phyloP scores from a whole-genome alignment of 768 basidiomycete genomes.

The Russula ochroleuca region DNA sequence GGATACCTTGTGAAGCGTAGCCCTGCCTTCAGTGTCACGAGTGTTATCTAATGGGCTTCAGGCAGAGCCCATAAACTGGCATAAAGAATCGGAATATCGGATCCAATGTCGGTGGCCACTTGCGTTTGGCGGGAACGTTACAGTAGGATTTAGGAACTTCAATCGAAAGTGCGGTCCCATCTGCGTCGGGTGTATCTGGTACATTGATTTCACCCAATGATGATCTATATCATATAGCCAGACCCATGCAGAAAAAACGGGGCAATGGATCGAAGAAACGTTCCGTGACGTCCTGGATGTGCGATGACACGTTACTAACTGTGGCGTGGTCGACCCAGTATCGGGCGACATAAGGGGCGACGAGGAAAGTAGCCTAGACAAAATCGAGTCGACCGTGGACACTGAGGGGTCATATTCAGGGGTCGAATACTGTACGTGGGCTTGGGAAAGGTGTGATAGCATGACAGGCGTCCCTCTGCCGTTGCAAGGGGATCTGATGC shows the following conservation, averaged over 20 bases:
- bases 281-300: too few species aligned
- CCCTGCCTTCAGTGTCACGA: not conserved
- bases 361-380: too few species aligned
- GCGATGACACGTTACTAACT: too few species aligned
- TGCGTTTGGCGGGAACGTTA: not conserved
- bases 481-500: not conserved
- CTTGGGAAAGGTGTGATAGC: not conserved
- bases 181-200: too few species aligned
- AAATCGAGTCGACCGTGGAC: not conserved
- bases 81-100: not conserved
- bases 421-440: not conserved
- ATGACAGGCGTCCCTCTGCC: not conserved
- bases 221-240: too few species aligned
- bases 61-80: conserved; percentile 48
- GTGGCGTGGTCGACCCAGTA: too few species aligned
- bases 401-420: not conserved
- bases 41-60: conserved; percentile 64
- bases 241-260: not conserved
- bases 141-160: too few species aligned
- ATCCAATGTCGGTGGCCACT: too few species aligned
- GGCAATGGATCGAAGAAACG: too few species aligned
- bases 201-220: too few species aligned
- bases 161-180: not conserved
- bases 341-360: too few species aligned
- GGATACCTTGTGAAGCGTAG: not conserved